phyloP scores from a whole-genome alignment of 2,329 filamentous ascomycete genomes.

The Talaromyces rugulosus region DNA sequence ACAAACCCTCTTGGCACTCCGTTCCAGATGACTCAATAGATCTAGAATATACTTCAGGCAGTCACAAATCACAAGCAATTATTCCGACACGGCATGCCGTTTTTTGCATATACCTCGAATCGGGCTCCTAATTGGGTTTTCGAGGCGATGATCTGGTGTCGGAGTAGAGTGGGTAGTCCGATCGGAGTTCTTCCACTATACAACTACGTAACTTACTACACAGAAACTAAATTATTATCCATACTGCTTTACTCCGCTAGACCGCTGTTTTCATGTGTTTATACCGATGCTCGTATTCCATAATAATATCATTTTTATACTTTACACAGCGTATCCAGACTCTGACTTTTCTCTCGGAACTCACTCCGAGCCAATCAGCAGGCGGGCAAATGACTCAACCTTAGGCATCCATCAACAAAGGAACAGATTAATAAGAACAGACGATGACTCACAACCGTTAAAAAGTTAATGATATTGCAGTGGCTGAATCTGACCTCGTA shows the following conservation, averaged over 20 bases:
- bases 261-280: neutral
- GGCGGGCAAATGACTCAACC: neutral
- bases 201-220: too few species aligned
- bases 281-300: neutral
- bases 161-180: neutral
- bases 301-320: neutral
- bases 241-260: neutral
- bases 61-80: neutral
- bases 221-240: too few species aligned
- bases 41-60: neutral
- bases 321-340: neutral
- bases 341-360: neutral
- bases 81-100: neutral
- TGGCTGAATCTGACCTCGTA: neutral
- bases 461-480: too few species aligned
- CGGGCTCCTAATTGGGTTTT: neutral
- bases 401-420: too few species aligned
- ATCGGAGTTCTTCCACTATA: neutral
- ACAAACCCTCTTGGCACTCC: neutral
- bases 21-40: neutral
- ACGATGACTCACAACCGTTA: neutral
- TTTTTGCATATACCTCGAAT: neutral
- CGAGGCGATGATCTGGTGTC: neutral
- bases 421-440: neutral
- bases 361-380: neutral